Evolutionary conservation across 768 basidiomycete genomes (phyloP).

Genomic region (Xerocomellus intermedius): DNA sequence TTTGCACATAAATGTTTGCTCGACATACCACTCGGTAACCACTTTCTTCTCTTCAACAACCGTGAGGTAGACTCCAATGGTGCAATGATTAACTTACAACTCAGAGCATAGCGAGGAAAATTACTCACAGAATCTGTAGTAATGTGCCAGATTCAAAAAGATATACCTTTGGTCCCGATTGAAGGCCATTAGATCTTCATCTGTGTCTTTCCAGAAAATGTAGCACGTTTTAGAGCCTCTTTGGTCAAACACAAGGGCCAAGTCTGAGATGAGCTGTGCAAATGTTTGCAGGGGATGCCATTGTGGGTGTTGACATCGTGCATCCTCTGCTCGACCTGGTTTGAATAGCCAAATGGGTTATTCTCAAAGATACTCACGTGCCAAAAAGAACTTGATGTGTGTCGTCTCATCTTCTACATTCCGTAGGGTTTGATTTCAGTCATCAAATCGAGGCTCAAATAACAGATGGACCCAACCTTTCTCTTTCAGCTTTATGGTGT

Average conservation of each 20-base stretch:
- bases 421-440: background rate
- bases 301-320: background rate
- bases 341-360: background rate
- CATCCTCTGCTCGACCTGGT: background rate
- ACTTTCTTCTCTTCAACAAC: constrained; percentile 1
- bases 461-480: background rate
- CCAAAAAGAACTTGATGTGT: constrained; percentile 10
- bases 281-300: background rate
- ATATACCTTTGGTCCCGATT: constrained; percentile 14
- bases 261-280: background rate
- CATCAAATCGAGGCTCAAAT: background rate
- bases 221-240: background rate
- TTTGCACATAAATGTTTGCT: background rate
- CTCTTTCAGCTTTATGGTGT: background rate
- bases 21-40: constrained; percentile 10
- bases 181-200: constrained; percentile 18
- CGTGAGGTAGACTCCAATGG: background rate
- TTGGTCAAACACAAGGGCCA: constrained; percentile 2
- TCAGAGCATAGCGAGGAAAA: background rate
- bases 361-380: constrained; percentile 3
- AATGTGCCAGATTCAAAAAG: constrained; percentile 16
- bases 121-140: constrained; percentile 5
- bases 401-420: background rate
- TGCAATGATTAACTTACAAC: background rate
- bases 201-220: constrained; percentile 20